These are phyloP conservation scores for Boechera retrofracta DNA, from an alignment of 345 rosid species.

Conservation along the genomic window DNA sequence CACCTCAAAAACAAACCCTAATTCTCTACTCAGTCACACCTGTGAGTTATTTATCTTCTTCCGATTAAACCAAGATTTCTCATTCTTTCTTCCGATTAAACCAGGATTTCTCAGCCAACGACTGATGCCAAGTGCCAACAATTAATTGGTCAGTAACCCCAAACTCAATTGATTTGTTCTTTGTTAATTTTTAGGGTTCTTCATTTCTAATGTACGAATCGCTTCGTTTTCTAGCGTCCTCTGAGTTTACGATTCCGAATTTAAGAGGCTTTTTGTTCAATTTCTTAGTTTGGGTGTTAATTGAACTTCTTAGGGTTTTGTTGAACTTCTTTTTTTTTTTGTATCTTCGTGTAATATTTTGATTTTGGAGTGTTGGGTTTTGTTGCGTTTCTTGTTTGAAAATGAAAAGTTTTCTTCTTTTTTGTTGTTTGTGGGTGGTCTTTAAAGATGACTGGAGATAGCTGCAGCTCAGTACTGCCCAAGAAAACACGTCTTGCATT, in stretches of 20 bases:
- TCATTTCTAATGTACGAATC: not conserved
- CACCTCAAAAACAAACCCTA: constrained; percentile 18
- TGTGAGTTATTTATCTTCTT: not conserved
- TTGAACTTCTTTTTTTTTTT: not conserved
- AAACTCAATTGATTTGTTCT: not conserved
- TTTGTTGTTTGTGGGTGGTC: not conserved
- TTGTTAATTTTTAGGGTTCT: constrained; percentile 26
- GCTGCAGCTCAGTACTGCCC: constrained; percentile 44
- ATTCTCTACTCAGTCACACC: constrained; percentile 4
- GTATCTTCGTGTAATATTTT: not conserved
- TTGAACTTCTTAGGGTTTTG: constrained; percentile 15
- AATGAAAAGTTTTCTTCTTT: not conserved
- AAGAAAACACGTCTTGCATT: constrained; percentile 48
- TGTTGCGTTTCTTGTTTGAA: constrained; percentile 7
- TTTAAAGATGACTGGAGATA: constrained; percentile 59
- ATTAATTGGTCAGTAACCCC: constrained; percentile 34
- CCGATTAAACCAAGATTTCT: constrained; percentile 4
- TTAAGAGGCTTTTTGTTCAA: constrained; percentile 22
- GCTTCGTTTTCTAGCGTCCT: not conserved
- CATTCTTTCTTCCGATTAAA: not conserved
- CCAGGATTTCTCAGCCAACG: constrained; percentile 7
- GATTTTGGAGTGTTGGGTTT: constrained; percentile 11
- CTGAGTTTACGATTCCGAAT: not conserved
- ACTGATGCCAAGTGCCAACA: constrained; percentile 36
- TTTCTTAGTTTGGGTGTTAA: not conserved